Percentiles rank a stretch among this genome's conserved stretches.
These are phyloP conservation scores for Endogone sp. DNA, from an alignment of 192 early-diverging fungal species.

Conservation along the genomic window DNA sequence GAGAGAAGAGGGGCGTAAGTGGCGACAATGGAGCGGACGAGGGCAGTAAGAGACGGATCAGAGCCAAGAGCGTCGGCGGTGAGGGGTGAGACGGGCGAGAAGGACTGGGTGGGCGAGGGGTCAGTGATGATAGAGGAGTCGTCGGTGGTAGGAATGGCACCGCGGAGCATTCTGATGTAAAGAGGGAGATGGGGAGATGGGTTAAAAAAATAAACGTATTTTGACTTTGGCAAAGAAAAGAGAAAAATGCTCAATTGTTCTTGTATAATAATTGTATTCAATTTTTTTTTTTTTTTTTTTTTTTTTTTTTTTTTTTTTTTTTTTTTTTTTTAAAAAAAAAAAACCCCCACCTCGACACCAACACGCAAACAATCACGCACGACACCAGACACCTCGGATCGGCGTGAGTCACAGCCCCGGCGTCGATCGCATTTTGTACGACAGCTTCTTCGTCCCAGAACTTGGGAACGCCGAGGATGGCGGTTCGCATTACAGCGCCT, in stretches of 20 bases:
- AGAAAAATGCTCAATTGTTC: too few species aligned
- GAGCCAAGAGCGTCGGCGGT: conserved; percentile 13
- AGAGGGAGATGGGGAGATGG: neutral
- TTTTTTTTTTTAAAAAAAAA: too few species aligned
- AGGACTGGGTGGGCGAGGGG: conserved; percentile 2
- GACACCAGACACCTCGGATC: conserved; percentile 41
- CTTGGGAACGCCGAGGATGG: conserved; percentile 31
- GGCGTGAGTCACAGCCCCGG: conserved; percentile 38
- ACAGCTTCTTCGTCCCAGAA: conserved; percentile 44
- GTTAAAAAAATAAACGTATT: neutral
- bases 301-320: too few species aligned
- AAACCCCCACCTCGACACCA: conserved; percentile 31
- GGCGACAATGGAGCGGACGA: conserved; percentile 27
- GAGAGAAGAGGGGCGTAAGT: conserved; percentile 27
- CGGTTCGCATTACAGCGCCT: conserved; percentile 36
- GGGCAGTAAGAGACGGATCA: conserved; percentile 13
- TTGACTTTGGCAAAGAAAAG: too few species aligned
- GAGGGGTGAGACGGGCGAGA: conserved; percentile 6
- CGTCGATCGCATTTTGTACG: conserved; percentile 26
- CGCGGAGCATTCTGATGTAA: conserved; percentile 20
- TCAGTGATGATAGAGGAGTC: neutral
- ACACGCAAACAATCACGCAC: conserved; percentile 32
- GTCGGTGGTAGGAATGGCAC: conserved; percentile 7
- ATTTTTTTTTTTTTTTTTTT: too few species aligned
- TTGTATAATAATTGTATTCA: too few species aligned